These are phyloP conservation scores for Podaxis sp. DNA, from an alignment of 768 basidiomycete species.

Conservation along the genomic window DNA sequence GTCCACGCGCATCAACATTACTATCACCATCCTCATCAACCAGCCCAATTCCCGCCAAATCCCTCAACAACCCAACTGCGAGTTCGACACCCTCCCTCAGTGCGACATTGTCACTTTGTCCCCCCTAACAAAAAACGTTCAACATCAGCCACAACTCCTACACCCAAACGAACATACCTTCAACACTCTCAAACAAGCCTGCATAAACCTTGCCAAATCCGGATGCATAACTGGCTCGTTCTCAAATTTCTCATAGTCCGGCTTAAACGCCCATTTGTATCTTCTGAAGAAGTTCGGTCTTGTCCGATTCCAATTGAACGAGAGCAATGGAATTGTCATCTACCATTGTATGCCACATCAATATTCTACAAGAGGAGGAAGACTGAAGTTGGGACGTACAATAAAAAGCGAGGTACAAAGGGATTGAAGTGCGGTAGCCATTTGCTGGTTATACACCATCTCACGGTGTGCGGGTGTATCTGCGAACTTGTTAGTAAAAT, in stretches of 20 bases:
- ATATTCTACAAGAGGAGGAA: neutral
- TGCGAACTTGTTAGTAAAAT: slow-evolving; percentile 15
- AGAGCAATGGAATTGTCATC: slow-evolving; percentile 45
- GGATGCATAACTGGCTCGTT: slow-evolving; percentile 49
- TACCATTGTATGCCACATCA: slow-evolving; percentile 34
- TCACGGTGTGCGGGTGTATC: slow-evolving; percentile 40
- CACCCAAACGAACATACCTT: neutral
- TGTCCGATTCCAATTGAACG: slow-evolving; percentile 45
- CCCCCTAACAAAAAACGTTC: neutral
- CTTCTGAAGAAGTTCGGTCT: slow-evolving; percentile 57
- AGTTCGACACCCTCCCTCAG: slow-evolving; percentile 4
- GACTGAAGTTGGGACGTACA: slow-evolving; percentile 30
- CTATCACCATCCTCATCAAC: neutral
- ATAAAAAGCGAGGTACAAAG: slow-evolving; percentile 50
- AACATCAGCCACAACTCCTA: neutral
- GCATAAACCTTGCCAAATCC: slow-evolving; percentile 45
- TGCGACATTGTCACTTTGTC: neutral
- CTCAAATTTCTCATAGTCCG: slow-evolving; percentile 51
- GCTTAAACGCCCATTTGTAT: slow-evolving; percentile 75
- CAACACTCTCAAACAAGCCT: slow-evolving; percentile 3
- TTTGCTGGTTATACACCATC: slow-evolving; percentile 42
- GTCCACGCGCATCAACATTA: neutral
- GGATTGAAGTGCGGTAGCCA: slow-evolving; percentile 54
- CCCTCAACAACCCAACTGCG: neutral
- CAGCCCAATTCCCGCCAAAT: neutral